Conservation (phyloP, 2,329 filamentous ascomycete genomes). For the Cylindrodendrum hubeiense region DNA sequence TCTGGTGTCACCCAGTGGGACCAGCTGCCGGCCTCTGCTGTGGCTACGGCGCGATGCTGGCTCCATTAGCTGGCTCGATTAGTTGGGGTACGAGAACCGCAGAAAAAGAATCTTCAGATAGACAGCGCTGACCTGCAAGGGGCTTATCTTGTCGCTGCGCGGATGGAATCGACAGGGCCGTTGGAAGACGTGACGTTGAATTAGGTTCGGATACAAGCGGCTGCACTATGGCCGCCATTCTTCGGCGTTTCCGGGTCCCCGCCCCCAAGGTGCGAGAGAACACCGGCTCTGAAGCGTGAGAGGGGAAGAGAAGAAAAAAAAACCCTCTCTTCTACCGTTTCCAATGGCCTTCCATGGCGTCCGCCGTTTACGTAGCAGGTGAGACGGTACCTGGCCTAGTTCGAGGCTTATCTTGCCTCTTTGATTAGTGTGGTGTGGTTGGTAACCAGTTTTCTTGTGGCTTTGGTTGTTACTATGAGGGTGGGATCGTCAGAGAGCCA, state of each 20-base stretch:
- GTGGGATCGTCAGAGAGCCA: constrained; percentile 10
- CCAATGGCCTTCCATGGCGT: constrained; percentile 35
- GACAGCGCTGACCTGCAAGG: neutral
- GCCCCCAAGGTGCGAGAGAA: constrained; percentile 17
- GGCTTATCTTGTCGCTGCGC: constrained; percentile 38
- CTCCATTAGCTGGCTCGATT: neutral
- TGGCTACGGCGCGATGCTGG: constrained; percentile 18
- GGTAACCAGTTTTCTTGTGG: constrained; percentile 14
- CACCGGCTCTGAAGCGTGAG: constrained; percentile 8
- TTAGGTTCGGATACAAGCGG: constrained; percentile 17
- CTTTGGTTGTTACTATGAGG: neutral
- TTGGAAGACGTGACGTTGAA: constrained; percentile 17
- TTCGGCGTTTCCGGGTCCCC: constrained; percentile 38
- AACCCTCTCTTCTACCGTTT: constrained; percentile 30
- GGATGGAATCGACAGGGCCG: constrained; percentile 23
- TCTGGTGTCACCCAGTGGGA: constrained; percentile 16
- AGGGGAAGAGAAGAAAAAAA: constrained; percentile 21
- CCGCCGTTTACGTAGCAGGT: constrained; percentile 32
- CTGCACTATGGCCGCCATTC: constrained; percentile 32
- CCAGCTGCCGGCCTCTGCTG: constrained; percentile 2
- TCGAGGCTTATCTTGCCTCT: constrained; percentile 33
- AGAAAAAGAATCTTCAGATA: constrained; percentile 2
- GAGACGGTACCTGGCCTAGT: constrained; percentile 40
- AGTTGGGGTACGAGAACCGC: constrained; percentile 1
- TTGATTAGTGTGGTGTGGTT: constrained; percentile 26